phyloP scores from a whole-genome alignment of 73 alveolate genomes.

The Diophrys sp. region DNA sequence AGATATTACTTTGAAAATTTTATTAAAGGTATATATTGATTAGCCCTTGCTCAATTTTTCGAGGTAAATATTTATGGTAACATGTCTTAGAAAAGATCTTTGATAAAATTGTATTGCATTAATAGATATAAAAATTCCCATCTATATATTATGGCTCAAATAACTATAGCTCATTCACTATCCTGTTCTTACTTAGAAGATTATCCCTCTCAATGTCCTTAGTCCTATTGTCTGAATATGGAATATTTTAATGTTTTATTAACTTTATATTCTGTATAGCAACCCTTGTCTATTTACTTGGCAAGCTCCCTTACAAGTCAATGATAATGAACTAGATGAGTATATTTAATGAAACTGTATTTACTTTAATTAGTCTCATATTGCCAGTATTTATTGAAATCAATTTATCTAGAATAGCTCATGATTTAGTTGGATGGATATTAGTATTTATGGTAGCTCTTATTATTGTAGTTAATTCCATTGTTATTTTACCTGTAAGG shows the following conservation, averaged over 20 bases:
- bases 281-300: background rate
- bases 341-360: background rate
- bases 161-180: no score
- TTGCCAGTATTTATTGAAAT: background rate
- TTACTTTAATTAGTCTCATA: no score
- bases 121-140: no score
- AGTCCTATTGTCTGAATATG: background rate
- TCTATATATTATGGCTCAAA: no score
- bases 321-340: background rate
- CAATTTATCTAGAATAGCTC: background rate
- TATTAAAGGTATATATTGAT: no score
- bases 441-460: background rate
- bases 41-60: no score
- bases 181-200: background rate
- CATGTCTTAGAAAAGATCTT: no score
- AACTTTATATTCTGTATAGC: background rate
- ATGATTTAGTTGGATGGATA: background rate
- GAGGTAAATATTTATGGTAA: no score
- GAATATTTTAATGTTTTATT: background rate
- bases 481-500: background rate
- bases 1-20: no score
- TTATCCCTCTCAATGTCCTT: background rate
- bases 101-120: no score
- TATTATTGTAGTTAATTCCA: background rate
- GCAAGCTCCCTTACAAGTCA: background rate